phyloP scores from a whole-genome alignment of 1,284 basidiomycete species.

The Xerocomus amazonicus region DNA sequence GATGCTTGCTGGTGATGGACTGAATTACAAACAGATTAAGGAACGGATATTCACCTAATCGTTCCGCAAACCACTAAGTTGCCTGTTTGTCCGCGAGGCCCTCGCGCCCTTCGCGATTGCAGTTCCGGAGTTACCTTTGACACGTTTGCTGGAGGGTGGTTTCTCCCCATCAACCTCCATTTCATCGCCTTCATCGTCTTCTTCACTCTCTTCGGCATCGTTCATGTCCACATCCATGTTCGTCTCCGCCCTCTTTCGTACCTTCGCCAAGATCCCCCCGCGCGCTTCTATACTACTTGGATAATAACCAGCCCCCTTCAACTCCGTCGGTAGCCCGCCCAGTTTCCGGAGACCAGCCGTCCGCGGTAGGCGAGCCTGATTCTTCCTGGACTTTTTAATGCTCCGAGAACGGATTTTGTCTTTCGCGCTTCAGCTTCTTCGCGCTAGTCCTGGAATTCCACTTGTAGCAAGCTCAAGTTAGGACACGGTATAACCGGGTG shows the following conservation, averaged over 20 bases:
- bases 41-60: conserved; percentile 48
- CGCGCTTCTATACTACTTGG: conserved; percentile 86
- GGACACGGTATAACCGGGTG: background rate
- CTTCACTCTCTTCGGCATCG: conserved; percentile 45
- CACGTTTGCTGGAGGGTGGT: conserved; percentile 51
- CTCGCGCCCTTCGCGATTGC: conserved; percentile 49
- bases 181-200: conserved; percentile 42
- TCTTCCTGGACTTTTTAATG: conserved; percentile 85
- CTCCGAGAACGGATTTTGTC: conserved; percentile 78
- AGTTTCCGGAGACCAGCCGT: conserved; percentile 87
- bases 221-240: conserved; percentile 53
- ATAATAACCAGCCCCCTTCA: conserved; percentile 88
- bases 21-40: background rate
- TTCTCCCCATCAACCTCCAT: conserved; percentile 73
- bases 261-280: conserved; percentile 80
- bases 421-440: conserved; percentile 68
- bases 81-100: conserved; percentile 67
- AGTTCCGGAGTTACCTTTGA: conserved; percentile 61
- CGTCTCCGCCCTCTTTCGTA: conserved; percentile 63
- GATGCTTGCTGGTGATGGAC: conserved; percentile 57
- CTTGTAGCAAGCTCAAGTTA: conserved; percentile 39
- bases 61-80: conserved; percentile 74
- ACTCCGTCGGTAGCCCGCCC: conserved; percentile 75
- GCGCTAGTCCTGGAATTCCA: conserved; percentile 91
- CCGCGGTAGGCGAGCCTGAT: conserved; percentile 80